Percentiles rank a stretch among this genome's conserved stretches.
Conservation (phyloP, 139 green algal species). For the Chlorella vulgaris region DNA sequence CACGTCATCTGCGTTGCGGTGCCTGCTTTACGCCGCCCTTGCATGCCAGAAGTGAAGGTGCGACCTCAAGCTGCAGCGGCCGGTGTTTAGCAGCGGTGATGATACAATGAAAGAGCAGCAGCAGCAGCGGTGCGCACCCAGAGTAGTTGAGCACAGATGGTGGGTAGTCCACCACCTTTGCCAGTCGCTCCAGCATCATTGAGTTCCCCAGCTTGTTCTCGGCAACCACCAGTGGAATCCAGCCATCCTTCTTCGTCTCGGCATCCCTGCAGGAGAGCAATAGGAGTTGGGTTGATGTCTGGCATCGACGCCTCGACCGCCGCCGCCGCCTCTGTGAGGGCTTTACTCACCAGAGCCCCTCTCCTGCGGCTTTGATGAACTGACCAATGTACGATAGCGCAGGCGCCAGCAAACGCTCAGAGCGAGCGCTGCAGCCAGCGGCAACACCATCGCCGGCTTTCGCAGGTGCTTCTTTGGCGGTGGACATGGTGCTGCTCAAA, state of each 20-base stretch:
- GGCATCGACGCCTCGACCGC: background rate
- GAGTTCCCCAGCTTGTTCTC: constrained; percentile 52
- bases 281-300: background rate
- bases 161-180: constrained; percentile 4
- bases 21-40: too few species aligned
- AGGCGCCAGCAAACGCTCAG: constrained; percentile 10
- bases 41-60: too few species aligned
- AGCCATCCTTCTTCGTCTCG: constrained; percentile 22
- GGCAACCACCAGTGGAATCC: constrained; percentile 42
- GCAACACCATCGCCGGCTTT: background rate
- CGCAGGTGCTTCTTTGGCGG: background rate
- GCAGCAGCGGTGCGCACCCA: background rate
- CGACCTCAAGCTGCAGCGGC: too few species aligned
- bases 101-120: background rate
- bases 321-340: background rate
- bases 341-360: constrained; percentile 25
- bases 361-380: constrained; percentile 24
- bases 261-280: constrained; percentile 2
- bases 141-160: constrained; percentile 44
- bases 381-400: constrained; percentile 33
- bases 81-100: background rate
- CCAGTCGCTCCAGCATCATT: constrained; percentile 20
- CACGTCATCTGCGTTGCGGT: too few species aligned
- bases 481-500: background rate
- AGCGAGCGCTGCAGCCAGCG: constrained; percentile 2